Conservation (phyloP, 208 protist genomes). For the Herpetomonas tarakana region DNA sequence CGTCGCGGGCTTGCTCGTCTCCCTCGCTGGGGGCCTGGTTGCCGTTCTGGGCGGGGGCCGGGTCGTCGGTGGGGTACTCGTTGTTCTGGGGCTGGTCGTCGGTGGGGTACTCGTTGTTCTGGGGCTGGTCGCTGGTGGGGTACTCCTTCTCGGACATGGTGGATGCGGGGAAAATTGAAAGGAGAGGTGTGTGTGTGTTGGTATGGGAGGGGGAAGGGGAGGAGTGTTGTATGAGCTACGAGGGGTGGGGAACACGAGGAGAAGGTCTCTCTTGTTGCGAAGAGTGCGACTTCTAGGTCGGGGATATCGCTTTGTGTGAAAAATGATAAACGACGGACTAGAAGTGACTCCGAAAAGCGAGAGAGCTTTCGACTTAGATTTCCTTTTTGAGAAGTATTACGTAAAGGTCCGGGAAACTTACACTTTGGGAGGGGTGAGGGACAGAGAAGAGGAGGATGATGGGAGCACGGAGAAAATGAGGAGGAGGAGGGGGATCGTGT, state of each 20-base stretch:
- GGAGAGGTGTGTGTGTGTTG: too few relatives aligned
- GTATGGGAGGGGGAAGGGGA: too few relatives aligned
- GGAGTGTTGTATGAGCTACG: background rate
- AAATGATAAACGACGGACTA: background rate
- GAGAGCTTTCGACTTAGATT: slow-evolving; percentile 4
- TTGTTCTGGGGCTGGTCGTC: background rate
- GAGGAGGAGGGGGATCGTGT: too few relatives aligned
- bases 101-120: slow-evolving; percentile 10
- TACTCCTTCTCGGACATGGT: slow-evolving; percentile 21
- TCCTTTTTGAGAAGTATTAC: slow-evolving; percentile 3
- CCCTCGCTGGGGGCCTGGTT: background rate
- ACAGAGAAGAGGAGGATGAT: background rate
- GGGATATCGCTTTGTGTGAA: slow-evolving; percentile 11
- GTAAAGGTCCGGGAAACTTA: slow-evolving; percentile 13
- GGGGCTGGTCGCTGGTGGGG: slow-evolving; percentile 20
- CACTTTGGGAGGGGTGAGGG: slow-evolving; percentile 2
- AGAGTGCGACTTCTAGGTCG: background rate
- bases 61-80: background rate
- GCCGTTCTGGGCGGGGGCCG: background rate
- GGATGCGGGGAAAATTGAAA: slow-evolving; percentile 7
- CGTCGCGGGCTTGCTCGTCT: slow-evolving; percentile 7
- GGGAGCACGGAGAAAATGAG: too few relatives aligned
- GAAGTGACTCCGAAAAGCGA: background rate
- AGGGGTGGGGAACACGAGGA: background rate
- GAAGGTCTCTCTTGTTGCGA: background rate